Evolutionary conservation across 2,329 filamentous ascomycete genomes (phyloP).

Genomic region (Phaeosphaeriaceae sp.): DNA sequence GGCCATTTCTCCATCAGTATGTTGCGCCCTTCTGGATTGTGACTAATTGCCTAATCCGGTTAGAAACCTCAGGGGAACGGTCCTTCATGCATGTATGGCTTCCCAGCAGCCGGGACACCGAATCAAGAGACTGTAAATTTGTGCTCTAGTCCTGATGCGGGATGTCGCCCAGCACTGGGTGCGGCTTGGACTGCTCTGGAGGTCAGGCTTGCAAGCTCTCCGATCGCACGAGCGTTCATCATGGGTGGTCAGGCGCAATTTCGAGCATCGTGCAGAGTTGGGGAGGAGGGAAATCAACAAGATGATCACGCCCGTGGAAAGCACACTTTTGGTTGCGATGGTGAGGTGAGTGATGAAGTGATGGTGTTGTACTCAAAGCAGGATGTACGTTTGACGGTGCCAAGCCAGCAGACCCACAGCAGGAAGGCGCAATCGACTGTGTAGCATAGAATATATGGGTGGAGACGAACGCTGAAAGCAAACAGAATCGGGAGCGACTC

Average conservation of each 20-base stretch:
- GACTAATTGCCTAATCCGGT: constrained; percentile 15
- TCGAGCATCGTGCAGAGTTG: neutral
- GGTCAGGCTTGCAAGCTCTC: neutral
- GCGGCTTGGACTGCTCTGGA: neutral
- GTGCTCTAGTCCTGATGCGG: neutral
- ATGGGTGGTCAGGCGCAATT: neutral
- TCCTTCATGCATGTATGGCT: neutral
- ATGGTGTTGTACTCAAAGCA: neutral
- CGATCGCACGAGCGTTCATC: neutral
- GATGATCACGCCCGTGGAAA: neutral
- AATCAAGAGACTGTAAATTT: neutral
- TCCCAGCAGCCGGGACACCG: neutral
- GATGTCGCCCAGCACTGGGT: neutral
- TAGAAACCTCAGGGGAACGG: constrained; percentile 4
- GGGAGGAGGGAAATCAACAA: neutral
- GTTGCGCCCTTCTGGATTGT: constrained; percentile 12
- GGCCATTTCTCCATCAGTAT: constrained; percentile 2
- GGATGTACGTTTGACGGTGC: neutral
- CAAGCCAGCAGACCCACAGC: neutral
- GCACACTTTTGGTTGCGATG: neutral
- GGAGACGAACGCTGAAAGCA: neutral
- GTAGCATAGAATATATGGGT: neutral
- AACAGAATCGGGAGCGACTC: neutral
- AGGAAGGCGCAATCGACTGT: neutral
- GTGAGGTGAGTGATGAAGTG: neutral